These are phyloP conservation scores for Thalassiosira allenii DNA, from an alignment of 352 stramenopile species.

Conservation along the genomic window DNA sequence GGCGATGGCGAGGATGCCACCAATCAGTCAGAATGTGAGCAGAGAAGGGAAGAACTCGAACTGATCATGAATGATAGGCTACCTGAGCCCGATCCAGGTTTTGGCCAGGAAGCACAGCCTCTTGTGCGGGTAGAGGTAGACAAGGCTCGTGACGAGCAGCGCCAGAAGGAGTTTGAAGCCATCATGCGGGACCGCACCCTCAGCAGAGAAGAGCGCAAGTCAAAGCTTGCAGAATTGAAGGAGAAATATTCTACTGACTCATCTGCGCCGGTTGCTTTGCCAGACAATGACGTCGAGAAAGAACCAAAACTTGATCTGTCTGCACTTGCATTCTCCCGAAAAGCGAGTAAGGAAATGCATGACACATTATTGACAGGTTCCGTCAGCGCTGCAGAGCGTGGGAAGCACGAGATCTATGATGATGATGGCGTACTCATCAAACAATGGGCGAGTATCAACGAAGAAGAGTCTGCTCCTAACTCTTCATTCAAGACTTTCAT, in stretches of 20 bases:
- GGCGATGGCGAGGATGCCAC: too few relatives aligned
- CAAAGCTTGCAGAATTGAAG: neutral
- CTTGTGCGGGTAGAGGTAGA: too few relatives aligned
- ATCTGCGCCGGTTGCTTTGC: too few relatives aligned
- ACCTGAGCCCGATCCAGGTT: too few relatives aligned
- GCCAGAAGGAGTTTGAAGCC: neutral
- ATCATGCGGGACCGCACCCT: conserved; percentile 6
- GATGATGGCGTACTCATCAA: neutral
- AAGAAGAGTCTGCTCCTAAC: neutral
- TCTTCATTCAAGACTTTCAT: neutral
- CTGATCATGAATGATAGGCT: neutral
- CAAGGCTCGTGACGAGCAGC: neutral
- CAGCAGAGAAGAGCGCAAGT: neutral
- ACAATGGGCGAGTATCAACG: conserved; percentile 16
- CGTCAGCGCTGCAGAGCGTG: conserved; percentile 6
- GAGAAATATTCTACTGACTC: conserved; percentile 1
- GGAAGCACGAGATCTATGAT: conserved; percentile 11
- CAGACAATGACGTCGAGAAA: too few relatives aligned
- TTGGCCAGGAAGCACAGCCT: too few relatives aligned
- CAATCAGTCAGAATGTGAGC: neutral
- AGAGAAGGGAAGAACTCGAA: conserved; percentile 5
- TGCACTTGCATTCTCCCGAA: conserved; percentile 5
- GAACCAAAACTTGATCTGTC: conserved; percentile 12
- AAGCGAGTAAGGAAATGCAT: neutral
- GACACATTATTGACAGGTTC: neutral